Conservation (phyloP, 768 basidiomycete species). For the Mycena haematopus region DNA sequence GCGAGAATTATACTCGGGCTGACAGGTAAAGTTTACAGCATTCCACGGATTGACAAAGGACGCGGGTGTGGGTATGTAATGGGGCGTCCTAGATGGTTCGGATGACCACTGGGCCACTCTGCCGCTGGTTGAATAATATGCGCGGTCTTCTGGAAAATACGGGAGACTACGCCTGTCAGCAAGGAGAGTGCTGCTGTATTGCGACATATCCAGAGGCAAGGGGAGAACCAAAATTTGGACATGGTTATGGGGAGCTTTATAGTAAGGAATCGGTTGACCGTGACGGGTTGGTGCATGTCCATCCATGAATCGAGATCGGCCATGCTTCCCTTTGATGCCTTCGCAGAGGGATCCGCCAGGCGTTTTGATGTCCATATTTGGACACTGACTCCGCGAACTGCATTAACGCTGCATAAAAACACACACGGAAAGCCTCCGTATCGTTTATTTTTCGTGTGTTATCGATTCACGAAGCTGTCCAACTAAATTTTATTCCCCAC, state of each 20-base stretch:
- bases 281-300: conserved; percentile 16
- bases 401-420: conserved; percentile 9
- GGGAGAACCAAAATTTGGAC: not conserved
- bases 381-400: conserved; percentile 8
- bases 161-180: conserved; percentile 16
- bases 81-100: conserved; percentile 8
- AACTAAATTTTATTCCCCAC: conserved; percentile 10
- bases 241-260: conserved; percentile 12
- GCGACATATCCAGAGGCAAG: conserved; percentile 2
- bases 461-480: conserved; percentile 23
- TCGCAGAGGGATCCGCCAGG: conserved; percentile 6
- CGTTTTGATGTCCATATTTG: conserved; percentile 15
- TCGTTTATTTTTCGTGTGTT: conserved; percentile 6
- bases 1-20: conserved; percentile 27
- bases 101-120: conserved; percentile 17
- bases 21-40: conserved; percentile 24
- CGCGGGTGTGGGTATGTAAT: conserved; percentile 29
- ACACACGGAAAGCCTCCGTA: conserved; percentile 20
- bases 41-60: conserved; percentile 21
- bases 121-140: conserved; percentile 25
- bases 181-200: conserved; percentile 9
- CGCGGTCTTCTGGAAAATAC: conserved; percentile 17
- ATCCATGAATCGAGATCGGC: conserved; percentile 22
- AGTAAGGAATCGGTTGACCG: conserved; percentile 23
- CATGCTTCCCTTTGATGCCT: not conserved